Conservation (phyloP, 23 red algal genomes). For the Gracilaria gracilis region DNA sequence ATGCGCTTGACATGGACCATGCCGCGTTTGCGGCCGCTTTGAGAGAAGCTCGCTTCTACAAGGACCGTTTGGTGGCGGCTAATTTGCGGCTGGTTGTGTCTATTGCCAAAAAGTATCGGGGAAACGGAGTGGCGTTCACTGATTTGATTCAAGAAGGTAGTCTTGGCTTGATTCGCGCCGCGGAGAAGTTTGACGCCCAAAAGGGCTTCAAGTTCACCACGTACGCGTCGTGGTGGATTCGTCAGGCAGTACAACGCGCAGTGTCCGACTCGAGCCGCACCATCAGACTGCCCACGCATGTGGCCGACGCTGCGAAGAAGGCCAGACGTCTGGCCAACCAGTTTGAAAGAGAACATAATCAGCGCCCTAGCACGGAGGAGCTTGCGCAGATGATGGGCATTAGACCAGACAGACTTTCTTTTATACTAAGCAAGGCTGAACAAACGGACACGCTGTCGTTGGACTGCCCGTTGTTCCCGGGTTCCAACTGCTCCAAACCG, state of each 20-base stretch:
- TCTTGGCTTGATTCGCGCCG: slow-evolving; percentile 88
- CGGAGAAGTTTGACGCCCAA: slow-evolving; percentile 91
- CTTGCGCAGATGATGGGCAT: slow-evolving; percentile 72
- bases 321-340: slow-evolving; percentile 43
- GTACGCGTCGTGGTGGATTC: slow-evolving; percentile 97
- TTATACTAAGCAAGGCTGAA: slow-evolving; percentile 66
- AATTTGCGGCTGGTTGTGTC: slow-evolving; percentile 96
- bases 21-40: slow-evolving; percentile 57
- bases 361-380: slow-evolving; percentile 42
- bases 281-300: slow-evolving; percentile 84
- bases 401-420: slow-evolving; percentile 52
- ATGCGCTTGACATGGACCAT: slow-evolving; percentile 42
- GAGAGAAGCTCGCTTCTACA: slow-evolving; percentile 23
- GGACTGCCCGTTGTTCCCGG: slow-evolving; percentile 66
- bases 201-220: slow-evolving; percentile 94
- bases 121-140: slow-evolving; percentile 57
- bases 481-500: not conserved
- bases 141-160: slow-evolving; percentile 93
- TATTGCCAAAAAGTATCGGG: slow-evolving; percentile 89
- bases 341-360: slow-evolving; percentile 45
- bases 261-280: slow-evolving; percentile 70
- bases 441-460: slow-evolving; percentile 80
- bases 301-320: slow-evolving; percentile 69
- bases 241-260: slow-evolving; percentile 78
- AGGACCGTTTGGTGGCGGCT: slow-evolving; percentile 86